Conservation (phyloP, 345 rosid species). For the Isatis tinctoria region DNA sequence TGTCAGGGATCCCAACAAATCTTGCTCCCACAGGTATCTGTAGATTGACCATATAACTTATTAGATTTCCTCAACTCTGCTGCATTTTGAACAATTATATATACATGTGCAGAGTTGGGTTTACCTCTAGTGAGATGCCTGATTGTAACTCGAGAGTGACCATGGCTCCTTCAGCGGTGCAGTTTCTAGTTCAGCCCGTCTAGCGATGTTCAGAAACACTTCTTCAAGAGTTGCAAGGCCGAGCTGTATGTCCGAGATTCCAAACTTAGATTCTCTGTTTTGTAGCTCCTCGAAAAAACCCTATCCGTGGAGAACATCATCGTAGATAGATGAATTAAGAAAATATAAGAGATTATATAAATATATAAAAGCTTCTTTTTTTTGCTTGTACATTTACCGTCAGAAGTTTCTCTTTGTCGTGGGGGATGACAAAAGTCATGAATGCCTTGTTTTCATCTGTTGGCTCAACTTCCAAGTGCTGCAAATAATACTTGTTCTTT, state of each 20-base stretch:
- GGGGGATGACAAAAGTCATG: constrained; percentile 83
- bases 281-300: constrained; percentile 58
- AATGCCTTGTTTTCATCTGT: constrained; percentile 66
- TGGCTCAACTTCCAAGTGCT: constrained; percentile 63
- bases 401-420: constrained; percentile 59
- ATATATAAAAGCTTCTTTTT: not conserved
- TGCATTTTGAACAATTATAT: not conserved
- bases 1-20: constrained; percentile 74
- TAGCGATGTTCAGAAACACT: constrained; percentile 84
- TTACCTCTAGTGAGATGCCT: constrained; percentile 59
- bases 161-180: constrained; percentile 69
- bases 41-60: not conserved
- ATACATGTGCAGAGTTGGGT: not conserved
- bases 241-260: constrained; percentile 73
- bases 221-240: constrained; percentile 89
- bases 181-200: constrained; percentile 77
- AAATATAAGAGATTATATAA: not conserved
- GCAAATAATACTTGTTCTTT: constrained; percentile 11
- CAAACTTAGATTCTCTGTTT: constrained; percentile 53
- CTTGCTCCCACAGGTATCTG: constrained; percentile 83
- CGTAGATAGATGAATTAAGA: not conserved
- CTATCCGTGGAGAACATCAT: constrained; percentile 23
- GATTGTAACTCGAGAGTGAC: constrained; percentile 59
- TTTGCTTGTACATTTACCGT: constrained; percentile 35
- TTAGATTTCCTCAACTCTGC: not conserved